Conservation (phyloP, 176 grass and related monocot species). For the Elymus sibiricus region DNA sequence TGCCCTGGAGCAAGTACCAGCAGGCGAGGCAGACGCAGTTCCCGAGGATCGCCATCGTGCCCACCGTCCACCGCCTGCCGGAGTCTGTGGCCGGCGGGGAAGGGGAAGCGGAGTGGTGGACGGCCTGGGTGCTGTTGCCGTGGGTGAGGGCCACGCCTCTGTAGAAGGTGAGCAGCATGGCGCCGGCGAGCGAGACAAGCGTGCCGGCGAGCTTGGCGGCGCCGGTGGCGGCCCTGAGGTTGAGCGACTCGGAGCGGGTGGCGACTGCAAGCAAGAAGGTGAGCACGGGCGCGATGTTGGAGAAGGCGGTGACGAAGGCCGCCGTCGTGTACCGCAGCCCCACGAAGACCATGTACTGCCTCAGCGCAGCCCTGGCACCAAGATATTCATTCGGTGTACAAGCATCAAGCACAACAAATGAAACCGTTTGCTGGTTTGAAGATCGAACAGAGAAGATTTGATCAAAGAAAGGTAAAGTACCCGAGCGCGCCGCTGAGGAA, state of each 20-base stretch:
- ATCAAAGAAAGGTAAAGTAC: constrained; percentile 5
- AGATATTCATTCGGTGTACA: not conserved
- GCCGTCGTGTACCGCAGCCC: constrained; percentile 63
- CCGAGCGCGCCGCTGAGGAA: constrained; percentile 74
- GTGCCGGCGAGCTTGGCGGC: constrained; percentile 59
- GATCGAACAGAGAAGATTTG: too few relatives aligned
- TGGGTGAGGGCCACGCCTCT: constrained; percentile 49
- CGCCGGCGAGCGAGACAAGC: constrained; percentile 54
- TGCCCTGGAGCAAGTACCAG: constrained; percentile 75
- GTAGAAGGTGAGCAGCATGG: constrained; percentile 71
- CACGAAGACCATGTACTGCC: constrained; percentile 76
- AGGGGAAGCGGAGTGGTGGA: not conserved
- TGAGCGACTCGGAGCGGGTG: constrained; percentile 54
- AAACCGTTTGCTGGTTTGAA: too few relatives aligned
- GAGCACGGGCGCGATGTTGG: constrained; percentile 67
- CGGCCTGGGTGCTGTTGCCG: not conserved
- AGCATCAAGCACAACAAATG: too few relatives aligned
- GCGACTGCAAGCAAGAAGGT: constrained; percentile 68
- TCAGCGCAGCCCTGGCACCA: constrained; percentile 61
- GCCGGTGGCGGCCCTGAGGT: constrained; percentile 55
- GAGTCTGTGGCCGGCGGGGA: not conserved
- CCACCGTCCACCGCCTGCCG: constrained; percentile 56
- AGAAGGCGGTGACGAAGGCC: constrained; percentile 79
- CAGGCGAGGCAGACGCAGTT: constrained; percentile 60
- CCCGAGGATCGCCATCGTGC: constrained; percentile 56